Evolutionary conservation across 495 filamentous ascomycete species (phyloP), one percentile per base, ranked within the genome.

Genomic region (Clavariopsis aquatica): DNA sequence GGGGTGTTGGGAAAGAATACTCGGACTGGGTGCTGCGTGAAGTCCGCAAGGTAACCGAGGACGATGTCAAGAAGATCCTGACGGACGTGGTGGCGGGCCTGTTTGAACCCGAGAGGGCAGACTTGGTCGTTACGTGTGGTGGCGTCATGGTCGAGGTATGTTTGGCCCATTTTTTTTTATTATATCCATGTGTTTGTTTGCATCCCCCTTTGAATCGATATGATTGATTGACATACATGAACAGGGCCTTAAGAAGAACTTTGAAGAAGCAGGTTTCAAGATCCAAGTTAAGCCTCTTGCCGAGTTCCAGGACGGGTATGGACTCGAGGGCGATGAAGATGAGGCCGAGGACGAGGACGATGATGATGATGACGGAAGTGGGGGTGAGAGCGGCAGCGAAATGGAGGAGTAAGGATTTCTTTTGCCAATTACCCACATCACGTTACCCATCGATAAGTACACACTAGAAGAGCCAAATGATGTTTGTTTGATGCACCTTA

Each of bases 261-360:
- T 97, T 62, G 78, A 85, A 54, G 78, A 79, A 9, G 86, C 84
- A 45, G 89, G 92, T 0, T 98, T 96, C 81, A 87, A 85, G 64
- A 88, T 90, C 0, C 80, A 88, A 58, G 80, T 92, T 26, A 86
- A 89, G 69, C 72, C 84, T n/a, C 79, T 98, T 49, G 85, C 87
- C 57, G 83, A 86, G 58, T 98, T 96, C 74, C 85, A 95, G 73
- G 91, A 96, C 69, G 91, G 92, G 74, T 98, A 98, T 75, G 94
- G 93, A 5, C 75, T 97, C 27, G 83, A 89, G 75, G 81, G 76
- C 10, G 86, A 82, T n/a, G 85, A 85, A 2, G 87, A 83, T 1
- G 87, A 89, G 19, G 70, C 65, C 13, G 71, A 68, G 20, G 65
- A 66, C 13, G 64, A 63, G n/a, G 86, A 83, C 0, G 83, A 88